These are phyloP conservation scores for Chionographis japonica DNA, from an alignment of 106 monocot genomes.

Conservation along the genomic window DNA sequence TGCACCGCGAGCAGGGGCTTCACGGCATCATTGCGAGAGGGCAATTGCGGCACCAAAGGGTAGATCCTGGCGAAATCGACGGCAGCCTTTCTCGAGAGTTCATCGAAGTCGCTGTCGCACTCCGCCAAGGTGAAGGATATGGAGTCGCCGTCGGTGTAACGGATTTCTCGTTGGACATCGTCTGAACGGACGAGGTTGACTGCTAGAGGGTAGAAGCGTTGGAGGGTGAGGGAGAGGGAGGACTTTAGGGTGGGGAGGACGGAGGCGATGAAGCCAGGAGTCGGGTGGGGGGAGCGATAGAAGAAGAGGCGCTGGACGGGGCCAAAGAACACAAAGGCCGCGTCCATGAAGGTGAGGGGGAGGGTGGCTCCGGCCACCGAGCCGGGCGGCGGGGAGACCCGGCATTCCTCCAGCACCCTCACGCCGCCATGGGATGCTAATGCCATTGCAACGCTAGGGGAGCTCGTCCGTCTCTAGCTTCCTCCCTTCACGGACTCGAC, in stretches of 20 bases:
- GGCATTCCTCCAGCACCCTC: not conserved
- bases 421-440: not conserved
- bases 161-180: not conserved
- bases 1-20: slow-evolving; percentile 15
- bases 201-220: slow-evolving; percentile 34
- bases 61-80: not conserved
- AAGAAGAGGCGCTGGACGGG: slow-evolving; percentile 55
- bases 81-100: too few species aligned
- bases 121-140: too few species aligned
- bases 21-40: not conserved
- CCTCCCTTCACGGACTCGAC: too few species aligned
- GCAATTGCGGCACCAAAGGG: not conserved
- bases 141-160: too few species aligned
- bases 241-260: slow-evolving; percentile 28
- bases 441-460: too few species aligned
- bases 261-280: slow-evolving; percentile 16
- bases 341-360: slow-evolving; percentile 34
- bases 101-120: too few species aligned
- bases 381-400: not conserved
- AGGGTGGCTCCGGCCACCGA: not conserved
- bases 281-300: slow-evolving; percentile 25
- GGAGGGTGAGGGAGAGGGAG: slow-evolving; percentile 57
- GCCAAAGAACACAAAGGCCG: slow-evolving; percentile 5
- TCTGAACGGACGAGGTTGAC: slow-evolving; percentile 10
- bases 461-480: too few species aligned